A percentile compares a stretch with the other conserved stretches of the same genome.
phyloP scores from a whole-genome alignment of 805 yeast genomes.

The Starmerella kuoi region DNA sequence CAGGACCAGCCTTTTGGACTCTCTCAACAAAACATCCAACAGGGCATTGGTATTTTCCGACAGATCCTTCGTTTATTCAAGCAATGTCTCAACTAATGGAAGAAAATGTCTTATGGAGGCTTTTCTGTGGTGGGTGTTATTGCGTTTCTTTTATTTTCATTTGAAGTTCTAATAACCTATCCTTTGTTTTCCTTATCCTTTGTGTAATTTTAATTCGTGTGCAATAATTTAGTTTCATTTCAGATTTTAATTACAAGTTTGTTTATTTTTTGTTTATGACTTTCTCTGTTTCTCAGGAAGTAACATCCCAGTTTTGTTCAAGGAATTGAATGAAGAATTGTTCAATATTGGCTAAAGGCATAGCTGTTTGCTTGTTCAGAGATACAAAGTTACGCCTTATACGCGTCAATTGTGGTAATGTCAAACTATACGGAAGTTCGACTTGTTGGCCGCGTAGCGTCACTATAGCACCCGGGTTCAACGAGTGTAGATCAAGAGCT shows the following conservation, averaged over 20 bases:
- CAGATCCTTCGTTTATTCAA: slow-evolving; percentile 19
- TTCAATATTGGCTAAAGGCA: slow-evolving; percentile 56
- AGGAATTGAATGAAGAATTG: slow-evolving; percentile 70
- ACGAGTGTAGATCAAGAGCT: slow-evolving; percentile 50
- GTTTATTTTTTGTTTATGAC: no score
- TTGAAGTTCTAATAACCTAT: no score
- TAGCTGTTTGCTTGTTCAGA: slow-evolving; percentile 64
- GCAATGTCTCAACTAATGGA: slow-evolving; percentile 8
- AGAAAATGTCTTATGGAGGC: no score
- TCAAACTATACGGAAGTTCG: slow-evolving; percentile 52
- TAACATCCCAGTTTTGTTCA: slow-evolving; percentile 42
- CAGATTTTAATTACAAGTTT: no score
- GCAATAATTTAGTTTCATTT: background rate
- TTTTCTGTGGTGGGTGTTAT: background rate
- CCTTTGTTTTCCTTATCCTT: no score
- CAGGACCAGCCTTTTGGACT: slow-evolving; percentile 5
- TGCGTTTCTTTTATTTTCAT: no score
- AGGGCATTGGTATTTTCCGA: slow-evolving; percentile 17
- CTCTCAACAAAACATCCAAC: background rate
- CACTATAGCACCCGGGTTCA: slow-evolving; percentile 30
- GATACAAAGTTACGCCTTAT: slow-evolving; percentile 71
- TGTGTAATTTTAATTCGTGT: background rate
- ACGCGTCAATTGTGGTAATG: slow-evolving; percentile 71
- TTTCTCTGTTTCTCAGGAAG: slow-evolving; percentile 1
- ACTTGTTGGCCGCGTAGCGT: slow-evolving; percentile 35